Evolutionary conservation across 2,329 filamentous ascomycete species (phyloP).

Genomic region (Aspergillus sp.): DNA sequence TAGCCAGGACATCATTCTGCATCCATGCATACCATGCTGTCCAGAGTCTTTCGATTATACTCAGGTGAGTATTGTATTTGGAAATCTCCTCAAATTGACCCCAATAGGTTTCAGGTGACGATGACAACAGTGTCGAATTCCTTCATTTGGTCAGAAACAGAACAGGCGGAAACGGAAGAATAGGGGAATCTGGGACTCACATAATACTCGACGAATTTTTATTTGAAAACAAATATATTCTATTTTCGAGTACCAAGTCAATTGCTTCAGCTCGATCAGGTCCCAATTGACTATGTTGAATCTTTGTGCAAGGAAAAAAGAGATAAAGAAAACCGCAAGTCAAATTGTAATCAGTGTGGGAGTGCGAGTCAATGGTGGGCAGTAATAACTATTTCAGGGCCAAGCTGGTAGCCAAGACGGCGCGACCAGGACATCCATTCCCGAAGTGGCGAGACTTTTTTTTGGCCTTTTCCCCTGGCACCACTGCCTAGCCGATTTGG

Average conservation of each 20-base stretch:
- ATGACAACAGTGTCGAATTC: constrained; percentile 44
- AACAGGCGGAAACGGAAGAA: background rate
- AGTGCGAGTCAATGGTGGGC: constrained; percentile 2
- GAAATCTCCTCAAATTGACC: constrained; percentile 61
- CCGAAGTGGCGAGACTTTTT: constrained; percentile 31
- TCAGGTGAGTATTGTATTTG: constrained; percentile 78
- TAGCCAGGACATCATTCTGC: constrained; percentile 95
- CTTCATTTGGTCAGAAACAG: constrained; percentile 18
- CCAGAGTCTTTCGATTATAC: constrained; percentile 84
- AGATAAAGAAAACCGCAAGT: background rate
- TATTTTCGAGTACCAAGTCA: background rate
- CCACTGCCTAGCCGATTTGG: constrained; percentile 29
- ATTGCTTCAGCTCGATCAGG: background rate
- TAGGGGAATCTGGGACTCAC: constrained; percentile 11
- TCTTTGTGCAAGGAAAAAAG: background rate
- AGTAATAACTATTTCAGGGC: constrained; percentile 16
- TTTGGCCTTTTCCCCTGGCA: constrained; percentile 20
- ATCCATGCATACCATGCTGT: constrained; percentile 96
- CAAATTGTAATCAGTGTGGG: constrained; percentile 3
- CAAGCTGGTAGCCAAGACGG: constrained; percentile 7
- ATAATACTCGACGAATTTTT: constrained; percentile 8
- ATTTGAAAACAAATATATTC: background rate
- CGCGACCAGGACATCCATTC: constrained; percentile 17
- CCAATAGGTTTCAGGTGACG: constrained; percentile 57
- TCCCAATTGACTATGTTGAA: background rate